phyloP scores from a whole-genome alignment of 2,329 filamentous ascomycete species.

The Colletotrichum lupini region DNA sequence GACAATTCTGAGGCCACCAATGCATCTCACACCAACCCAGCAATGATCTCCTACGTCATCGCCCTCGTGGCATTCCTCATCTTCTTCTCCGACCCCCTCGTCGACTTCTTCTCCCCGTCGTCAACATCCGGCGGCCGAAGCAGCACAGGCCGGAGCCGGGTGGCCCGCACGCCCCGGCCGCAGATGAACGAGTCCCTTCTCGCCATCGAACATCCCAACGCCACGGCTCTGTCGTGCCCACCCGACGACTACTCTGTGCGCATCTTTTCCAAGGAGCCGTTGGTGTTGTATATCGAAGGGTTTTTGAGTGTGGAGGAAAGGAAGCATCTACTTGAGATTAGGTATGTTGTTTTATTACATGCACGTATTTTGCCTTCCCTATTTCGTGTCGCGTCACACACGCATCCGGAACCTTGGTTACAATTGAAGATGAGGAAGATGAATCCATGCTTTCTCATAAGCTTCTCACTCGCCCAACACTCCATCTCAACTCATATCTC shows the following conservation, averaged over 20 bases:
- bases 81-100: slow-evolving; percentile 57
- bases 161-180: slow-evolving; percentile 53
- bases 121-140: neutral
- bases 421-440: too few species aligned
- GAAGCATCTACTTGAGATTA: slow-evolving; percentile 60
- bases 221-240: slow-evolving; percentile 49
- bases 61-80: slow-evolving; percentile 54
- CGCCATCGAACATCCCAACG: slow-evolving; percentile 56
- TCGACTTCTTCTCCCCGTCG: slow-evolving; percentile 47
- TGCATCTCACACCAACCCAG: neutral
- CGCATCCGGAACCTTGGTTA: too few species aligned
- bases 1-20: neutral
- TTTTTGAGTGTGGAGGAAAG: slow-evolving; percentile 60
- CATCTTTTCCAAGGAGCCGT: slow-evolving; percentile 59
- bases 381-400: neutral
- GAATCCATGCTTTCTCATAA: too few species aligned
- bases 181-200: slow-evolving; percentile 62
- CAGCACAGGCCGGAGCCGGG: slow-evolving; percentile 26
- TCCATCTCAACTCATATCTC: neutral
- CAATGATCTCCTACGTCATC: slow-evolving; percentile 59
- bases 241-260: slow-evolving; percentile 58
- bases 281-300: slow-evolving; percentile 65
- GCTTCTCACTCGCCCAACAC: too few species aligned
- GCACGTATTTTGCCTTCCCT: slow-evolving; percentile 5
- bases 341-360: slow-evolving; percentile 46